Evolutionary conservation across 139 green algal genomes (phyloP).

Genomic region (Tetraselmis chui): DNA sequence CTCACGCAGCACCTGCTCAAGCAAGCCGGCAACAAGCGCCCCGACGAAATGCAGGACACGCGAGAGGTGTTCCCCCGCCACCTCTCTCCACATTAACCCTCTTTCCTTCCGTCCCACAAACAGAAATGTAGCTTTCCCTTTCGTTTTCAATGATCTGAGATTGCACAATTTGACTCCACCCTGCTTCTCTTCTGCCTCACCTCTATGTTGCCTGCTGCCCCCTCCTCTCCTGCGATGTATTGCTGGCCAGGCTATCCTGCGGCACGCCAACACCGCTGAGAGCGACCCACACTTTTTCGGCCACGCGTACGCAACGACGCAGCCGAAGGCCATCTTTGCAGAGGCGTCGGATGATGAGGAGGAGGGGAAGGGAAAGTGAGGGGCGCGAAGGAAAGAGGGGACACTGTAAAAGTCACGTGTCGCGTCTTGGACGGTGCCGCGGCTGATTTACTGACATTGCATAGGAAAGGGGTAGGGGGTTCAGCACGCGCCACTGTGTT

Average conservation of each 20-base stretch:
- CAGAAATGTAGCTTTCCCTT: neutral
- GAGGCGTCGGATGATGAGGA: constrained; percentile 61
- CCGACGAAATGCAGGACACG: constrained; percentile 57
- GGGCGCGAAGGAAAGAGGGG: no score
- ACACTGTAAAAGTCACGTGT: no score
- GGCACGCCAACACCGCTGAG: constrained; percentile 50
- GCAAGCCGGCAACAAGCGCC: constrained; percentile 42
- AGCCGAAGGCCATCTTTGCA: constrained; percentile 68
- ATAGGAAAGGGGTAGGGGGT: no score
- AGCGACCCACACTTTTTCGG: constrained; percentile 52
- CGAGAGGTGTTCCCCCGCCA: constrained; percentile 63
- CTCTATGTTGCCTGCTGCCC: neutral
- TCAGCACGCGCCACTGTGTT: no score
- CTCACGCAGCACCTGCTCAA: constrained; percentile 84
- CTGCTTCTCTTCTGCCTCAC: neutral
- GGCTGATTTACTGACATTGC: no score
- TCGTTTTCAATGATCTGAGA: neutral
- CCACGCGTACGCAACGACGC: constrained; percentile 65
- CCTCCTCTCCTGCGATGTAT: neutral
- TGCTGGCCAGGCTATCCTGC: constrained; percentile 43
- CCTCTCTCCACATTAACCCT: constrained; percentile 18
- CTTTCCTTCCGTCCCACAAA: neutral
- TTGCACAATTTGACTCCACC: neutral
- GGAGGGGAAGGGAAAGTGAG: constrained; percentile 32
- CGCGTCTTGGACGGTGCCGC: no score